A percentile compares a stretch with the other conserved stretches of the same genome.
Evolutionary conservation across 768 basidiomycete genomes (phyloP).

Genomic region (Fomitopsis pulvina): DNA sequence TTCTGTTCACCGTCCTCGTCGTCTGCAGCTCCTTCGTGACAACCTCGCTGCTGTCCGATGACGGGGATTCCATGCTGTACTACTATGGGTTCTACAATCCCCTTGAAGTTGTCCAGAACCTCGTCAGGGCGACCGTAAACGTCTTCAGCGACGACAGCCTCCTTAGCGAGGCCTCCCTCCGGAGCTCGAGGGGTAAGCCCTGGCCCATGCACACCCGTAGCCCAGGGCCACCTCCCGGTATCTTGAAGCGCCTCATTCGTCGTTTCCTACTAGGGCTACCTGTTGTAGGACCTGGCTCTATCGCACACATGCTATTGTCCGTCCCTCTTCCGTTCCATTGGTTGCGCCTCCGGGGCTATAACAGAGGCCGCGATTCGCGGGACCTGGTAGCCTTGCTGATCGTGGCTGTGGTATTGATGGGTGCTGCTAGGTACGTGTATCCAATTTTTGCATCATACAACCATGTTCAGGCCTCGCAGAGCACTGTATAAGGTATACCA

Average conservation of each 20-base stretch:
- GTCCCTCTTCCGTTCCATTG: conserved; percentile 64
- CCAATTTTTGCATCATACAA: background rate
- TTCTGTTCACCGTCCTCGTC: conserved; percentile 60
- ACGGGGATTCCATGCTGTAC: conserved; percentile 34
- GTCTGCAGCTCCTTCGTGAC: conserved; percentile 66
- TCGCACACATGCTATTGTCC: conserved; percentile 66
- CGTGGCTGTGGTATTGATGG: conserved; percentile 50
- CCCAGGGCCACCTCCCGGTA: conserved; percentile 31
- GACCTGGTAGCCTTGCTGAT: conserved; percentile 66
- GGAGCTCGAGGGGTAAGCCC: conserved; percentile 1
- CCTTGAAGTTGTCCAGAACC: conserved; percentile 48
- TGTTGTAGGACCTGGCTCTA: conserved; percentile 67
- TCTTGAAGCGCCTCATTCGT: conserved; percentile 51
- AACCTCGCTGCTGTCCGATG: conserved; percentile 60
- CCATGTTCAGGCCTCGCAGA: conserved; percentile 29
- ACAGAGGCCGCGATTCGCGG: conserved; percentile 47
- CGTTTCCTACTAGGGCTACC: conserved; percentile 77
- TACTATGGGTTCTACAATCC: conserved; percentile 35
- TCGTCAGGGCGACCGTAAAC: conserved; percentile 56
- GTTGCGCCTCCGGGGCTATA: conserved; percentile 55
- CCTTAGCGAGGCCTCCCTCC: conserved; percentile 26
- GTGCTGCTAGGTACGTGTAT: conserved; percentile 49
- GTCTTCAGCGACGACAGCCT: conserved; percentile 51
- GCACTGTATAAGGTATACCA: conserved; percentile 67
- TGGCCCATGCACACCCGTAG: conserved; percentile 4